These are phyloP conservation scores for Lentinula edodes DNA, from an alignment of 768 basidiomycete species.

Conservation along the genomic window DNA sequence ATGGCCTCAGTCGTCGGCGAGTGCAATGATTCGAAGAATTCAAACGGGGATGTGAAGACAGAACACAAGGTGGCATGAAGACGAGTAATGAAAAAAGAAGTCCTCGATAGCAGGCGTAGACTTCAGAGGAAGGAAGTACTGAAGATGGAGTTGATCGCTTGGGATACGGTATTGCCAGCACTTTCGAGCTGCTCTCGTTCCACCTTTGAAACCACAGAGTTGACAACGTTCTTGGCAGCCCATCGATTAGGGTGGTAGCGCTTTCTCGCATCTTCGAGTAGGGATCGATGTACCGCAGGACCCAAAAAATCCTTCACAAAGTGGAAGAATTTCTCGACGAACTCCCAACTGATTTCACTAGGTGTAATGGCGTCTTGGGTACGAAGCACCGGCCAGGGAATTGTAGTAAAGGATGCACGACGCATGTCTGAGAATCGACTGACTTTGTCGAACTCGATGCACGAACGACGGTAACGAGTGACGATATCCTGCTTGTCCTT, in stretches of 20 bases:
- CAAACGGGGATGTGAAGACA: not conserved
- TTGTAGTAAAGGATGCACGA: not conserved
- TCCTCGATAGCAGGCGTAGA: not conserved
- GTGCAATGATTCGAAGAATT: too few species aligned
- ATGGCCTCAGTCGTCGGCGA: too few species aligned
- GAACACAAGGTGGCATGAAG: not conserved
- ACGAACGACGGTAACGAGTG: not conserved
- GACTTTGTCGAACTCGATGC: not conserved
- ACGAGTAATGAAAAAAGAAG: not conserved
- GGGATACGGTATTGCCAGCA: not conserved
- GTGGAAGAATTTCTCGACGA: not conserved
- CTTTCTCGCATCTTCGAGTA: not conserved
- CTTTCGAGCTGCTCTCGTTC: not conserved
- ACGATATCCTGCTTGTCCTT: not conserved
- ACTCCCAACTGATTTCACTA: not conserved
- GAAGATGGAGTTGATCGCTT: not conserved
- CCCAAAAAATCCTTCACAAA: not conserved
- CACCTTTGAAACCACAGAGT: not conserved
- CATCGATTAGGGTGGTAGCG: conserved; percentile 1
- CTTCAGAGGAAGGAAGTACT: not conserved
- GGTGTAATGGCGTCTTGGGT: not conserved
- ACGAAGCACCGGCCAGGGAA: conserved; percentile 1
- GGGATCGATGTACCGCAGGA: not conserved
- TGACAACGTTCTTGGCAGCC: not conserved
- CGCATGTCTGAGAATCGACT: not conserved